Conservation (phyloP, 2,329 filamentous ascomycete species). For the Diaporthe sp. region DNA sequence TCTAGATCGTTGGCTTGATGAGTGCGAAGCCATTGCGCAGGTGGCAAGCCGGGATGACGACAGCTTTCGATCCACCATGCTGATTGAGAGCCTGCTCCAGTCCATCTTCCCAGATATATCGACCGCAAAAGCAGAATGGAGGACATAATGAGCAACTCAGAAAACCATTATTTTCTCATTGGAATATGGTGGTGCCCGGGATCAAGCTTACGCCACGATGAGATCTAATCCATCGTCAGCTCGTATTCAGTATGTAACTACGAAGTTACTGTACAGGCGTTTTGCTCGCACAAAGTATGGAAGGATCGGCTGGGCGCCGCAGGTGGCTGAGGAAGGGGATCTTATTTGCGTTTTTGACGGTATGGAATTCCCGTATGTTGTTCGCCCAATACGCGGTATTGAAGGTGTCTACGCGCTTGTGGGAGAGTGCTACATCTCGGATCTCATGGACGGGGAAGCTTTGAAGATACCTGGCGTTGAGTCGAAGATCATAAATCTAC, state of each 20-base stretch:
- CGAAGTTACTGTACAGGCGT: background rate
- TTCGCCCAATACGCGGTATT: background rate
- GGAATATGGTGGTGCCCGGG: background rate
- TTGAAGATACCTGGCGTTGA: background rate
- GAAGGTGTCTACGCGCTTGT: background rate
- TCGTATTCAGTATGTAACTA: background rate
- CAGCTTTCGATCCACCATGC: background rate
- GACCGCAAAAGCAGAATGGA: background rate
- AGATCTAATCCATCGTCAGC: background rate
- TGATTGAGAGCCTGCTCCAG: background rate
- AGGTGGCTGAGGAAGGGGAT: background rate
- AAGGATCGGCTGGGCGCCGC: background rate
- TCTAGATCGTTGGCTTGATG: background rate
- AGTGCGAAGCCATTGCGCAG: background rate
- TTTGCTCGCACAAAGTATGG: background rate
- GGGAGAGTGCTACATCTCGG: background rate
- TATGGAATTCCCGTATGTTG: background rate
- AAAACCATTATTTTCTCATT: background rate
- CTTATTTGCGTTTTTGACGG: background rate
- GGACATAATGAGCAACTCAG: background rate
- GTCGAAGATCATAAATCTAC: background rate
- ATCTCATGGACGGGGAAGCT: background rate
- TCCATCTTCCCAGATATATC: background rate
- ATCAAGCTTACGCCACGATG: rapidly evolving
- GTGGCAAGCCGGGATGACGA: background rate